Evolutionary conservation across 768 basidiomycete genomes (phyloP).

Genomic region (Amanita muscaria): DNA sequence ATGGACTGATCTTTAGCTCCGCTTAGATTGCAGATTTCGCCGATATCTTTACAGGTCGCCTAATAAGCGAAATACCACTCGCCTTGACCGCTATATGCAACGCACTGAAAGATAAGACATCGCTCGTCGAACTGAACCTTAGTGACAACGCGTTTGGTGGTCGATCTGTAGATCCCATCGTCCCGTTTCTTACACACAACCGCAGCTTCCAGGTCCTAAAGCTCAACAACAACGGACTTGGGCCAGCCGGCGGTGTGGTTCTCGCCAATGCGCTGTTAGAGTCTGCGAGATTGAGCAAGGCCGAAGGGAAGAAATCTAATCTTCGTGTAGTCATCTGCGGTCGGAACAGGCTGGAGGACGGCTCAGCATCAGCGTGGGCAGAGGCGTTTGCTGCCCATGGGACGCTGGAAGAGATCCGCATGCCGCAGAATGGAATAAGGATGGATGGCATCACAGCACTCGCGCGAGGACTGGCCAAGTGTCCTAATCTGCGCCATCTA

Average conservation of each 20-base stretch:
- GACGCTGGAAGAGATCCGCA: conserved; percentile 73
- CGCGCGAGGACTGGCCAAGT: conserved; percentile 63
- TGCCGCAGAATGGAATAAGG: conserved; percentile 98
- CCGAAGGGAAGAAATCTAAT: conserved; percentile 59
- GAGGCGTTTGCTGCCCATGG: conserved; percentile 82
- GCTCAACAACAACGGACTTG: conserved; percentile 95
- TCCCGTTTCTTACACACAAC: conserved; percentile 79
- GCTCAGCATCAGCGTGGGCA: conserved; percentile 76
- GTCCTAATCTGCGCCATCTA: conserved; percentile 58
- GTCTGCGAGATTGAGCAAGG: conserved; percentile 62
- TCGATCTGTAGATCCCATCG: conserved; percentile 89
- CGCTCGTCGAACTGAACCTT: conserved; percentile 82
- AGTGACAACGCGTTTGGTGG: conserved; percentile 97
- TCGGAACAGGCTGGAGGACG: conserved; percentile 91
- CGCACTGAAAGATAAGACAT: conserved; percentile 70
- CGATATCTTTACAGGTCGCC: conserved; percentile 95
- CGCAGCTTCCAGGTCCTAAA: conserved; percentile 75
- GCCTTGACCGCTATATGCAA: conserved; percentile 86
- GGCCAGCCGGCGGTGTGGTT: conserved; percentile 77
- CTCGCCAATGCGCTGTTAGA: conserved; percentile 78
- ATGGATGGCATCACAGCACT: conserved; percentile 83
- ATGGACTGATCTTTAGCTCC: conserved; percentile 2
- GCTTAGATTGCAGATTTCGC: conserved; percentile 86
- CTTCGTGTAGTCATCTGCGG: conserved; percentile 84
- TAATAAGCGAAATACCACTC: conserved; percentile 90